phyloP scores from a whole-genome alignment of 2,329 filamentous ascomycete genomes.

The Sclerotinia spermophila region DNA sequence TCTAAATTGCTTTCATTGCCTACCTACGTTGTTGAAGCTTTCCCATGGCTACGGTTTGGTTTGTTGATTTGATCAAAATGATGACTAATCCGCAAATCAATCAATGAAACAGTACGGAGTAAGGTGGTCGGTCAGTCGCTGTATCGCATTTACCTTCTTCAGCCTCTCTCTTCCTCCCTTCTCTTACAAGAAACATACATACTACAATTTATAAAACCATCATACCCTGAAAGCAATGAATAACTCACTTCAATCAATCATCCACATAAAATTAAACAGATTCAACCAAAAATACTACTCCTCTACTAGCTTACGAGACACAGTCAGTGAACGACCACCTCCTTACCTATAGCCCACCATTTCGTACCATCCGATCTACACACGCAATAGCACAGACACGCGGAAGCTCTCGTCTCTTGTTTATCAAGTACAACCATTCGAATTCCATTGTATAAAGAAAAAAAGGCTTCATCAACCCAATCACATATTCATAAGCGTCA shows the following conservation, averaged over 20 bases:
- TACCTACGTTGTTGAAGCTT: no score
- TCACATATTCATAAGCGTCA: slow-evolving; percentile 46
- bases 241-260: slow-evolving; percentile 25
- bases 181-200: neutral
- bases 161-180: slow-evolving; percentile 8
- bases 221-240: slow-evolving; percentile 33
- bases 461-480: slow-evolving; percentile 18
- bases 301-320: slow-evolving; percentile 20
- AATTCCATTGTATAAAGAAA: neutral
- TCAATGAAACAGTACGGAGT: neutral
- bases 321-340: slow-evolving; percentile 29
- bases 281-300: slow-evolving; percentile 22
- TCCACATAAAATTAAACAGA: slow-evolving; percentile 23
- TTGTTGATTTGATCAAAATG: neutral
- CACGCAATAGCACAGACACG: neutral
- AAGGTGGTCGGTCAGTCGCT: neutral
- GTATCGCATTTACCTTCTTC: slow-evolving; percentile 9
- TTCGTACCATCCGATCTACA: slow-evolving; percentile 3
- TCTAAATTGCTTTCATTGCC: neutral
- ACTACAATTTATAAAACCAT: slow-evolving; percentile 17
- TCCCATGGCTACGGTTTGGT: no score
- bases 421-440: neutral
- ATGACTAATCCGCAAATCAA: slow-evolving; percentile 5
- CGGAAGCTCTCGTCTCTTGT: neutral
- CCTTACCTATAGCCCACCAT: slow-evolving; percentile 22